phyloP scores from a whole-genome alignment of 768 basidiomycete species.

The Chalciporus piperatus region DNA sequence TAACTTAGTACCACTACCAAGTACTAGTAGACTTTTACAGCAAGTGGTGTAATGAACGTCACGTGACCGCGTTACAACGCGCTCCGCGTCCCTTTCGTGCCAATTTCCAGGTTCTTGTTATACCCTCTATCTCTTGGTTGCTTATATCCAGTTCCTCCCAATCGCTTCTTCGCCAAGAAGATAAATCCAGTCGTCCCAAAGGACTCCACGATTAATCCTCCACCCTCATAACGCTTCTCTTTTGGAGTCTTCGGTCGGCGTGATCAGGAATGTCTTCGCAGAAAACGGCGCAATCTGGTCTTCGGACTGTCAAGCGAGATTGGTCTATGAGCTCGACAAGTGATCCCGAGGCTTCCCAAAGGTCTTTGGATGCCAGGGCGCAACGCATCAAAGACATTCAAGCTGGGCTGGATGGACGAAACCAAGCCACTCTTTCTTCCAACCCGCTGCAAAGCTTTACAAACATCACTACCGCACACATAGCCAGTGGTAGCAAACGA shows the following conservation, averaged over 20 bases:
- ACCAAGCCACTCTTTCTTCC: conserved; percentile 18
- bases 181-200: background rate
- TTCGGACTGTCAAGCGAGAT: conserved; percentile 59
- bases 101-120: background rate
- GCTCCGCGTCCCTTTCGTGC: background rate
- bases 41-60: no score
- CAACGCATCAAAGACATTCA: conserved; percentile 58
- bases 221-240: background rate
- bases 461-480: conserved; percentile 14
- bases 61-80: conserved; percentile 22
- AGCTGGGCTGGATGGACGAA: conserved; percentile 49
- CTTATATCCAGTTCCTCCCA: background rate
- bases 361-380: conserved; percentile 23
- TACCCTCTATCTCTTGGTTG: background rate
- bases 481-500: conserved; percentile 34
- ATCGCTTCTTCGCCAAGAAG: background rate
- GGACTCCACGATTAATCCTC: background rate
- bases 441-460: conserved; percentile 10
- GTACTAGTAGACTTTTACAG: no score
- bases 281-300: conserved; percentile 50
- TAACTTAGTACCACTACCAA: no score
- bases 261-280: conserved; percentile 27
- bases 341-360: conserved; percentile 18
- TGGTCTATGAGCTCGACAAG: conserved; percentile 50
- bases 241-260: background rate